phyloP scores from a whole-genome alignment of 768 basidiomycete species.

The Suillus placidus region DNA sequence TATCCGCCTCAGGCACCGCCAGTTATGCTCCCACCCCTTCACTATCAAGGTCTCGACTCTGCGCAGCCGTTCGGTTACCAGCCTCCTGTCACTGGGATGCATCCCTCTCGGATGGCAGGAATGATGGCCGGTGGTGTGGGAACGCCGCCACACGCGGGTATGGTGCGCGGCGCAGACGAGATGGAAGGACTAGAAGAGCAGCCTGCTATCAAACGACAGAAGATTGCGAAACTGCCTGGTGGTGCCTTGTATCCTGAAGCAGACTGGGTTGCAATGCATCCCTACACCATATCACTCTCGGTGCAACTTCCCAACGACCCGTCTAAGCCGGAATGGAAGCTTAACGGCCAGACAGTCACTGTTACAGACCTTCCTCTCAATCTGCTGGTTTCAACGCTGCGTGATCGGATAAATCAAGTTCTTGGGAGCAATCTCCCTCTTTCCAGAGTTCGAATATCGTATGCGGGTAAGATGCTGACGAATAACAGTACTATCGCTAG shows the following conservation, averaged over 20 bases:
- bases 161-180: slow-evolving; percentile 79
- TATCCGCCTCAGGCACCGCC: slow-evolving; percentile 60
- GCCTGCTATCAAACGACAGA: slow-evolving; percentile 86
- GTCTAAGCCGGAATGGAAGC: slow-evolving; percentile 90
- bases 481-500: slow-evolving; percentile 83
- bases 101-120: slow-evolving; percentile 66
- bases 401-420: slow-evolving; percentile 82
- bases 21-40: slow-evolving; percentile 83
- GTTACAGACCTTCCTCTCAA: slow-evolving; percentile 85
- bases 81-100: slow-evolving; percentile 68
- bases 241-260: slow-evolving; percentile 83
- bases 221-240: slow-evolving; percentile 82
- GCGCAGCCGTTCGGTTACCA: slow-evolving; percentile 81
- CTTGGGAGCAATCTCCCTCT: slow-evolving; percentile 79
- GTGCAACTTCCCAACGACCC: slow-evolving; percentile 84
- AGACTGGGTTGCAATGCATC: slow-evolving; percentile 91
- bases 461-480: slow-evolving; percentile 82
- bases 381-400: slow-evolving; percentile 82
- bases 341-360: slow-evolving; percentile 77
- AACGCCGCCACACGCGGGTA: slow-evolving; percentile 56
- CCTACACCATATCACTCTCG: slow-evolving; percentile 84
- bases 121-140: slow-evolving; percentile 53
- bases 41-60: slow-evolving; percentile 79
- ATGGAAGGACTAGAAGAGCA: slow-evolving; percentile 74
- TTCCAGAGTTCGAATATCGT: slow-evolving; percentile 80